Percentiles rank a stretch among this genome's conserved stretches.
These are phyloP conservation scores for Psilocybe cubensis DNA, from an alignment of 768 basidiomycete genomes.

Conservation along the genomic window DNA sequence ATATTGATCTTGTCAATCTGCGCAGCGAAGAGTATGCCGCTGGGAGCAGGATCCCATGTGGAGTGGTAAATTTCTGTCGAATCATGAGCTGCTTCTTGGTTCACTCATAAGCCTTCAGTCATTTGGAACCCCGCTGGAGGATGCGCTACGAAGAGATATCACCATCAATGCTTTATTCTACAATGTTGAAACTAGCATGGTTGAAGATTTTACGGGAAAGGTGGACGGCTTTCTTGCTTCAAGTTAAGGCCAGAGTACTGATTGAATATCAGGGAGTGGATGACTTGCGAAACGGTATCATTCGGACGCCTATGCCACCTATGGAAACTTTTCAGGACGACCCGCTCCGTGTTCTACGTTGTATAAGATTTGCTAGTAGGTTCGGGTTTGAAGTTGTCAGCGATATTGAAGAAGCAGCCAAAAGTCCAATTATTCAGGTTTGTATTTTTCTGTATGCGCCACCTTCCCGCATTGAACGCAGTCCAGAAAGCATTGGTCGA, in stretches of 20 bases:
- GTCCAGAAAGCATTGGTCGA: constrained; percentile 5
- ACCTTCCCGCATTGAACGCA: not conserved
- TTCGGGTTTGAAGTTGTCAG: constrained; percentile 81
- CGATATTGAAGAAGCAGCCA: constrained; percentile 66
- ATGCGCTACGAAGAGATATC: constrained; percentile 87
- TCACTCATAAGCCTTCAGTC: constrained; percentile 46
- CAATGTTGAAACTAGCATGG: constrained; percentile 82
- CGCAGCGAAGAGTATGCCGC: constrained; percentile 90
- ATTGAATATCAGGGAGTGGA: constrained; percentile 65
- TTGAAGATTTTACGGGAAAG: constrained; percentile 89
- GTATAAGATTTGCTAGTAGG: constrained; percentile 89
- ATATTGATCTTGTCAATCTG: constrained; percentile 93
- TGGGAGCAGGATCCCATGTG: constrained; percentile 86
- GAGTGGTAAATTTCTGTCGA: constrained; percentile 61
- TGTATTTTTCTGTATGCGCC: not conserved
- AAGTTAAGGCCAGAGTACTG: constrained; percentile 10
- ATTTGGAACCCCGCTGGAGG: constrained; percentile 91
- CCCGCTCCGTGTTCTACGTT: constrained; percentile 90
- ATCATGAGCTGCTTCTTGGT: not conserved
- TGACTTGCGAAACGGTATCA: constrained; percentile 78
- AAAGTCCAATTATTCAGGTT: constrained; percentile 68
- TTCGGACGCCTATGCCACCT: constrained; percentile 90
- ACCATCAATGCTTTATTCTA: constrained; percentile 98
- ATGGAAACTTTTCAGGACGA: constrained; percentile 91
- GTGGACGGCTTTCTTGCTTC: constrained; percentile 35